Base-by-base conservation (phyloP, 179 eudicot species). In the Camellia oleifera region DNA sequence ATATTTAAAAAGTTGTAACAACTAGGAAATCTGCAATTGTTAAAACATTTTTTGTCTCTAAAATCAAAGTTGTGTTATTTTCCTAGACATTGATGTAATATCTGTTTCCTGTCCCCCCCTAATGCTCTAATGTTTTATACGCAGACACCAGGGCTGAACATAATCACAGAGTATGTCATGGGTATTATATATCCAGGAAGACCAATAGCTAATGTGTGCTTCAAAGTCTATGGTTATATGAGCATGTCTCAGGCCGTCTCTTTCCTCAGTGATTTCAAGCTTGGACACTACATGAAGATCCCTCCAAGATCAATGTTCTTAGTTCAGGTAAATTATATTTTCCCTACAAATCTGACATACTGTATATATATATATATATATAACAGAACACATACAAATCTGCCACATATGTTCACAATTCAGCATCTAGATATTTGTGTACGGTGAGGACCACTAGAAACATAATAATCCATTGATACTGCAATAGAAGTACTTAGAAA, bases 281-380 rank as follows among this genome's bases (percentile, higher is more conserved):
- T 95, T 23, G 97, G 98, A 63, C 98, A 95, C 74, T 95, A 95
- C 85, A 95, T 95, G 98, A 95, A 95, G 89, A 95, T 95, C 76
- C 98, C 99, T 60, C 99, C 99, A 70, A 89, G 93, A 85, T 94
- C 99, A 26, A 95, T 95, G 98, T 93, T 93, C 87, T 80, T 95
- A 83, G 98, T 95, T 83, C 98, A 93, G 98, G 98, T 95, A 87
- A 60, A 20, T 73, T 8, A 45, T 50, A 6, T 17, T 45, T 77
- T 26, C n/a, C 18, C 32, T 18, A 18, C 50, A 67, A 78, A 60
- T 52, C n/a, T 57, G n/a, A 46, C 50, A 61, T 62, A 73, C 70
- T 61, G 13, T 11, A 50, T 72, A 45, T 2, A 44, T 13, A 8
- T 23, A 23, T 23, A 23, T 10, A 26, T 69, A 7, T 32, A n/a